Evolutionary conservation across 345 rosid genomes (phyloP).

Genomic region (Noccaea caerulescens): DNA sequence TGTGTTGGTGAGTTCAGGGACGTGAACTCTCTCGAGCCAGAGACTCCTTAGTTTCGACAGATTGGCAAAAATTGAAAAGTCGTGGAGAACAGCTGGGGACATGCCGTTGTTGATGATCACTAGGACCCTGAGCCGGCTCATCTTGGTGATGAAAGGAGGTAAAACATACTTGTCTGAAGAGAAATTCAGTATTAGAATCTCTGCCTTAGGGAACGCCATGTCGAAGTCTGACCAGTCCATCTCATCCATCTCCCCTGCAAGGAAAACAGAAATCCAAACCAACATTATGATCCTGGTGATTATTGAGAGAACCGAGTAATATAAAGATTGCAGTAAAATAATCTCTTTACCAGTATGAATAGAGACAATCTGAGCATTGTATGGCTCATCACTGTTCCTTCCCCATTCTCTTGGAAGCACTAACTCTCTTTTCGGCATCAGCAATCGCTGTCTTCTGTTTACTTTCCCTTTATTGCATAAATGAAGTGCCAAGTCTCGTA

Average conservation of each 20-base stretch:
- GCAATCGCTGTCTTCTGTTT: slow-evolving; percentile 53
- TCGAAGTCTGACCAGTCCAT: slow-evolving; percentile 73
- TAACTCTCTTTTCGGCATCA: slow-evolving; percentile 75
- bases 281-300: slow-evolving; percentile 23
- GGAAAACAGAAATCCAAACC: slow-evolving; percentile 3
- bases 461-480: slow-evolving; percentile 52
- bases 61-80: slow-evolving; percentile 58
- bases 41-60: slow-evolving; percentile 67
- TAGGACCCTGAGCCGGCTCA: slow-evolving; percentile 83
- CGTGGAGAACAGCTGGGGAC: slow-evolving; percentile 54
- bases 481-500: slow-evolving; percentile 85
- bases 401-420: slow-evolving; percentile 85
- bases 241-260: slow-evolving; percentile 72
- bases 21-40: slow-evolving; percentile 81
- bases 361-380: slow-evolving; percentile 79
- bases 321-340: not conserved
- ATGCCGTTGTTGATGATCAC: slow-evolving; percentile 67
- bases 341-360: slow-evolving; percentile 64
- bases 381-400: slow-evolving; percentile 60
- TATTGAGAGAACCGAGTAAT: not conserved
- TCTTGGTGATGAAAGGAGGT: slow-evolving; percentile 74
- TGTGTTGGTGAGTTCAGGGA: slow-evolving; percentile 53
- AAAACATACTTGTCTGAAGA: slow-evolving; percentile 61
- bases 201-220: slow-evolving; percentile 85
- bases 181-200: slow-evolving; percentile 80